phyloP scores from a whole-genome alignment of 352 stramenopile genomes.

The Lagenidium giganteum region DNA sequence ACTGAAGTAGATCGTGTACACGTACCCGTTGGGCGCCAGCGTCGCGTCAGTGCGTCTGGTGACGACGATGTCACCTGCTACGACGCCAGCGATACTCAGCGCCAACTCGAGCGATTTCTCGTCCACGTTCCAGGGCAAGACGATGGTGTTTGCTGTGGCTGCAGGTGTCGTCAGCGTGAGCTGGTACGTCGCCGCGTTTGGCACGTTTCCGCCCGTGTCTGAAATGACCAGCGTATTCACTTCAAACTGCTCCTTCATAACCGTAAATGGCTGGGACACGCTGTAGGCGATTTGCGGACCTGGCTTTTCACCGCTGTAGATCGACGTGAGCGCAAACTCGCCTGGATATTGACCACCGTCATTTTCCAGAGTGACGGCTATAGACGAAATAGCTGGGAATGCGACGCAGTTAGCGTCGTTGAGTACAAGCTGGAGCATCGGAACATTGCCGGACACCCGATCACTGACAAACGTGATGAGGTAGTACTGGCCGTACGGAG shows the following conservation, averaged over 20 bases:
- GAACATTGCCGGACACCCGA: constrained; percentile 31
- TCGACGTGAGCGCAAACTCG: constrained; percentile 29
- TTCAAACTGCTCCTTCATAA: constrained; percentile 50
- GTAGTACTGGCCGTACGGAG: constrained; percentile 36
- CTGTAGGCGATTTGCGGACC: constrained; percentile 30
- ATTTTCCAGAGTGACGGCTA: constrained; percentile 8
- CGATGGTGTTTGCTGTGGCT: too few species aligned
- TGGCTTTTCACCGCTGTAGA: constrained; percentile 38
- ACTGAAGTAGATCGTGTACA: constrained; percentile 67
- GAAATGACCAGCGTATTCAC: constrained; percentile 33
- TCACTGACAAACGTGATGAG: constrained; percentile 50
- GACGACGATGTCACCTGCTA: constrained; percentile 28
- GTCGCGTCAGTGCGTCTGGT: constrained; percentile 26
- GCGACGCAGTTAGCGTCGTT: constrained; percentile 4
- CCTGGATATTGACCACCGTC: constrained; percentile 21
- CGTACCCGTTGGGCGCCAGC: constrained; percentile 32
- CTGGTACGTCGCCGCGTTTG: constrained; percentile 21
- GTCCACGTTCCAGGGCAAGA: constrained; percentile 42
- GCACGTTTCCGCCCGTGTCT: constrained; percentile 26
- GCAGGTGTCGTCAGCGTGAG: constrained; percentile 21
- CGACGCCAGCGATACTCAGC: constrained; percentile 7
- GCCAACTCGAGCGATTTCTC: constrained; percentile 27
- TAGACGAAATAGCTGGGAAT: constrained; percentile 13
- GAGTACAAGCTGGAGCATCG: constrained; percentile 14
- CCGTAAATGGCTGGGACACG: constrained; percentile 45